Percentiles rank a stretch among this genome's conserved stretches.
These are phyloP conservation scores for Carex kokanica DNA, from an alignment of 176 grass and related monocot species.

Conservation along the genomic window DNA sequence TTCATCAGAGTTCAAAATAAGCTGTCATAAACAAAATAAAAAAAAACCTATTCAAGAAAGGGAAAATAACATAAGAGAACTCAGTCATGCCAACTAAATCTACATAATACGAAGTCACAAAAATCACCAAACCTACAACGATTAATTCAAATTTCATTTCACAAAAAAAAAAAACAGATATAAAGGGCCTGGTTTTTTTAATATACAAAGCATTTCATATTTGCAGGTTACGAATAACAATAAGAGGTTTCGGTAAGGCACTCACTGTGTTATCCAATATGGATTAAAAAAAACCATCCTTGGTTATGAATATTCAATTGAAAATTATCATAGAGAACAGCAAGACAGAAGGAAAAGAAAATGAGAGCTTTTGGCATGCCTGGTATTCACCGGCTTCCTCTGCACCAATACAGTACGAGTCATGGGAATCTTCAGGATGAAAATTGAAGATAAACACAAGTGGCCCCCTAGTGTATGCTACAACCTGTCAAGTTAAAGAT, in stretches of 20 bases:
- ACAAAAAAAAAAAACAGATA: neutral
- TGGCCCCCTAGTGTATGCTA: constrained; percentile 72
- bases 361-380: constrained; percentile 34
- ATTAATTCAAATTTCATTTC: neutral
- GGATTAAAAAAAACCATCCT: neutral
- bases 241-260: neutral
- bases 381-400: constrained; percentile 95
- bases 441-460: constrained; percentile 87
- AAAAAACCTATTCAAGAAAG: neutral
- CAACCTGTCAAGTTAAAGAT: constrained; percentile 43
- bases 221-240: neutral
- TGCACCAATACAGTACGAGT: constrained; percentile 61
- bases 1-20: constrained; percentile 84
- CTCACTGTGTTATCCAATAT: neutral
- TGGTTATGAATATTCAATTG: neutral
- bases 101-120: neutral
- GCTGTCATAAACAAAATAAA: constrained; percentile 36
- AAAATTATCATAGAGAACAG: neutral
- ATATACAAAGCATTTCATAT: neutral
- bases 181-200: neutral
- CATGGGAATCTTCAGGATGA: constrained; percentile 55
- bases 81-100: neutral
- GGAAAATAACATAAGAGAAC: neutral
- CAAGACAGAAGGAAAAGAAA: constrained; percentile 4
- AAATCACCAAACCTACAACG: neutral